phyloP scores from a whole-genome alignment of 768 basidiomycete genomes.

The Hypholoma fasciculare region DNA sequence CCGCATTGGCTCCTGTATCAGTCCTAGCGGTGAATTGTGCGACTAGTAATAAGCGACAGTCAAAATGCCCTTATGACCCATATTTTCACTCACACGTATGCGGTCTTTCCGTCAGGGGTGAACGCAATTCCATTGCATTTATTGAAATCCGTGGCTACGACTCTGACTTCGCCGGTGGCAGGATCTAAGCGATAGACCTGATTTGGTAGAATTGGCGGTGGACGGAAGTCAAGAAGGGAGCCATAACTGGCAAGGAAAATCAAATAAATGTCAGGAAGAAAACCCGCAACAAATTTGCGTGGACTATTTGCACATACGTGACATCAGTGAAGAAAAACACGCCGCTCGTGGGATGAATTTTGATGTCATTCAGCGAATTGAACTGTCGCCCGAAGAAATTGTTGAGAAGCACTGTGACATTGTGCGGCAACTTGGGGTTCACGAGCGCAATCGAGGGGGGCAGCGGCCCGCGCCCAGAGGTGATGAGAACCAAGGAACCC shows the following conservation, averaged over 20 bases:
- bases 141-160: conserved; percentile 77
- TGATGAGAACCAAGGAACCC: conserved; percentile 58
- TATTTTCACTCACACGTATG: conserved; percentile 51
- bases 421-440: conserved; percentile 62
- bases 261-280: background rate
- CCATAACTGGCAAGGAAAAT: conserved; percentile 50
- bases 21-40: conserved; percentile 30
- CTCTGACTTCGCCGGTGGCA: conserved; percentile 59
- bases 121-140: conserved; percentile 77
- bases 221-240: conserved; percentile 65
- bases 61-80: too few species aligned
- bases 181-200: conserved; percentile 82
- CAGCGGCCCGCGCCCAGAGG: conserved; percentile 61
- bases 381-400: conserved; percentile 82
- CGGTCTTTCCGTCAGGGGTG: conserved; percentile 60
- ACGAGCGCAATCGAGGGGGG: conserved; percentile 67
- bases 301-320: conserved; percentile 39
- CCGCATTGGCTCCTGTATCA: conserved; percentile 51
- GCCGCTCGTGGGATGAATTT: conserved; percentile 63
- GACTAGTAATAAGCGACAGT: too few species aligned
- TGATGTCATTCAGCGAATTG: conserved; percentile 80
- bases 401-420: conserved; percentile 69
- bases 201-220: conserved; percentile 61
- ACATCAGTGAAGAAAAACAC: conserved; percentile 77
- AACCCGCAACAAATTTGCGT: background rate